Percentiles rank a stretch among this genome's conserved stretches.
phyloP scores from a whole-genome alignment of 2,329 filamentous ascomycete species.

The Penicillium sp. region DNA sequence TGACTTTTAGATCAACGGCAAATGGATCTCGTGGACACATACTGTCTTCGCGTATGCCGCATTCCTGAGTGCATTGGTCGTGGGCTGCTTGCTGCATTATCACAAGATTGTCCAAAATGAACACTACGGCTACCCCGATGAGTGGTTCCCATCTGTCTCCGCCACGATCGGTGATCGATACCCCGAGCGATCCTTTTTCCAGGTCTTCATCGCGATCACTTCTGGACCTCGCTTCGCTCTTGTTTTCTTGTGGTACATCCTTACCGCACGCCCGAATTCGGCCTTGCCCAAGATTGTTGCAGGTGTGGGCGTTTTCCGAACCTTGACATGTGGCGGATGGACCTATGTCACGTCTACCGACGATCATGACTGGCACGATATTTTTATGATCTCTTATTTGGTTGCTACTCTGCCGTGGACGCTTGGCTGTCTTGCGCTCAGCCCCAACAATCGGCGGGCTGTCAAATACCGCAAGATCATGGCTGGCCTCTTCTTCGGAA shows the following conservation, averaged over 20 bases:
- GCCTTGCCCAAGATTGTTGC: constrained; percentile 76
- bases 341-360: constrained; percentile 98
- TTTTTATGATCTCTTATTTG: constrained; percentile 98
- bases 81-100: constrained; percentile 80
- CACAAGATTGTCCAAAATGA: constrained; percentile 97
- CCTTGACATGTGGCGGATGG: constrained; percentile 93
- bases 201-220: constrained; percentile 93
- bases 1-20: constrained; percentile 62
- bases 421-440: constrained; percentile 77
- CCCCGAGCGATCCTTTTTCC: constrained; percentile 92
- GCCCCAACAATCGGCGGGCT: constrained; percentile 73
- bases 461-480: constrained; percentile 86
- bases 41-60: constrained; percentile 75
- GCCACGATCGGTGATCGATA: constrained; percentile 96
- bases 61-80: constrained; percentile 77
- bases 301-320: constrained; percentile 74
- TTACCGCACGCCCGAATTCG: constrained; percentile 70
- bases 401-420: constrained; percentile 95
- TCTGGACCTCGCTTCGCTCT: constrained; percentile 89
- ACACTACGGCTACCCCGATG: constrained; percentile 85
- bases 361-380: constrained; percentile 97
- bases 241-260: constrained; percentile 83
- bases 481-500: constrained; percentile 79
- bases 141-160: constrained; percentile 96
- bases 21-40: constrained; percentile 86